These are phyloP conservation scores for Mitragyna speciosa DNA, from an alignment of 257 asterid genomes.

Conservation along the genomic window DNA sequence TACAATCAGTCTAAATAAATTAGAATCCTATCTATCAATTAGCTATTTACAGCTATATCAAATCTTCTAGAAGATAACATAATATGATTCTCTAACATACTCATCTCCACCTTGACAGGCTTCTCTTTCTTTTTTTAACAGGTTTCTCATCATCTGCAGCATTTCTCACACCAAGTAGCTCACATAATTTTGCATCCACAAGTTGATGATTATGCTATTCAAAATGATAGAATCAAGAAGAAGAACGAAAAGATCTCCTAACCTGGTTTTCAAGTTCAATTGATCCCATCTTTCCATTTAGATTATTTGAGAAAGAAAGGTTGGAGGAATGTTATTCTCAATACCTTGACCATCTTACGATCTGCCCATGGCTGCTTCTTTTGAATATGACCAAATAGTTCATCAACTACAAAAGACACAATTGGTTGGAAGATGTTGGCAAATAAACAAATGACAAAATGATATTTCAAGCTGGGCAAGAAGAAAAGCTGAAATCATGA, in stretches of 20 bases:
- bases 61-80: no score
- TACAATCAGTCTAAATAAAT: no score
- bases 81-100: no score
- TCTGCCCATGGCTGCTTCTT: slow-evolving; percentile 97
- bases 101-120: slow-evolving; percentile 70
- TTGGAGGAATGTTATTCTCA: slow-evolving; percentile 8
- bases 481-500: not conserved
- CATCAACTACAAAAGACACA: slow-evolving; percentile 59
- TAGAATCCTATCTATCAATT: no score
- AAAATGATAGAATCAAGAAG: slow-evolving; percentile 10
- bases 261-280: not conserved
- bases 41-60: no score
- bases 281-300: not conserved
- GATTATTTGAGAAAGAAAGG: not conserved
- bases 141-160: slow-evolving; percentile 89
- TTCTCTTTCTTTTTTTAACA: slow-evolving; percentile 85
- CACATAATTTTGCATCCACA: slow-evolving; percentile 63
- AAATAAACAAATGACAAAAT: not conserved
- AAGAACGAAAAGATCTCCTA: not conserved
- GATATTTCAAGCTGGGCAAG: not conserved
- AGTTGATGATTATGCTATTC: slow-evolving; percentile 52
- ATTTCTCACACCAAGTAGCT: slow-evolving; percentile 80
- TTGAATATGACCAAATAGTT: slow-evolving; percentile 63
- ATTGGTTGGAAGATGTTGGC: not conserved
- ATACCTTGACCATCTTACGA: slow-evolving; percentile 81